phyloP scores from a whole-genome alignment of 2,329 filamentous ascomycete species.

The Beauveria caledonica region DNA sequence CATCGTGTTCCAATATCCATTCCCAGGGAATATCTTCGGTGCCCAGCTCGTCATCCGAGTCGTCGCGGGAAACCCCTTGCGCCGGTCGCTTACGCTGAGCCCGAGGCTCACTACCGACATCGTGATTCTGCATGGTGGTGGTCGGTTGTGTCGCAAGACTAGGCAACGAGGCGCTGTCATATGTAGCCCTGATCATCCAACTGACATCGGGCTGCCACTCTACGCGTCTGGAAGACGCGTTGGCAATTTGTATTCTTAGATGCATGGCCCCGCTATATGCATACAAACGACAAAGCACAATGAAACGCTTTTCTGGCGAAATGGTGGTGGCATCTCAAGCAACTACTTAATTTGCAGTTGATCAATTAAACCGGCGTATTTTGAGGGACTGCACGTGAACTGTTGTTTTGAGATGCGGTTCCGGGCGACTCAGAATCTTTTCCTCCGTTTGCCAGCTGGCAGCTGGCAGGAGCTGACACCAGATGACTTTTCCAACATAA shows the following conservation, averaged over 20 bases:
- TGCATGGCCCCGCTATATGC: conserved; percentile 12
- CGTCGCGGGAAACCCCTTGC: background rate
- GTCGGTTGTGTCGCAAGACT: background rate
- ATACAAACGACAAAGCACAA: background rate
- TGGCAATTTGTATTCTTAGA: background rate
- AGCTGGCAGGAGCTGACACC: background rate
- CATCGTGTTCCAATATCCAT: conserved; percentile 58
- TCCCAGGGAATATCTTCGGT: conserved; percentile 67
- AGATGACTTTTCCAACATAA: background rate
- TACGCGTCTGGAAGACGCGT: conserved; percentile 15
- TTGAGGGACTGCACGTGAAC: background rate
- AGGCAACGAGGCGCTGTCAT: background rate
- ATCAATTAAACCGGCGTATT: background rate
- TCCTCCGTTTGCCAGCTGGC: conserved; percentile 15
- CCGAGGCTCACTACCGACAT: background rate
- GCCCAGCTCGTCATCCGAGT: conserved; percentile 77
- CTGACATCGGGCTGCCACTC: conserved; percentile 7
- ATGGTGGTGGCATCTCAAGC: background rate
- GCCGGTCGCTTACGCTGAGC: conserved; percentile 2
- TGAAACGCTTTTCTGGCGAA: too few relatives aligned
- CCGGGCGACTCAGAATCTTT: background rate
- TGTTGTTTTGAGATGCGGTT: background rate
- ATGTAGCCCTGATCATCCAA: background rate
- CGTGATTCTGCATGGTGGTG: background rate
- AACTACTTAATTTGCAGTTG: background rate